phyloP scores from a whole-genome alignment of 768 basidiomycete genomes.

The Leccinum sublutescens region DNA sequence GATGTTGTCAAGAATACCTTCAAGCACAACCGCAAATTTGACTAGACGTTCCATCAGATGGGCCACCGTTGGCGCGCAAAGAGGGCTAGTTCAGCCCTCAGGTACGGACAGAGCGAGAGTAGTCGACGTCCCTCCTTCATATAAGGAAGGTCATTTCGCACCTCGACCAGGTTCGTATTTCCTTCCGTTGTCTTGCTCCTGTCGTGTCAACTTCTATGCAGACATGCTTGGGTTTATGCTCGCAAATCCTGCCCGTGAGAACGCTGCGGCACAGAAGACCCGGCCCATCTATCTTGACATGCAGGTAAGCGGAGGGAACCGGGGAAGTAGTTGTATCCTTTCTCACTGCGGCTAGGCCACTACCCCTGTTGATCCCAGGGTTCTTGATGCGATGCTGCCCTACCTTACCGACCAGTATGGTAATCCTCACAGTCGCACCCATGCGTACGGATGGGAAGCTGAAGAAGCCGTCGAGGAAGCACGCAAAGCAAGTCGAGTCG shows the following conservation, averaged over 20 bases:
- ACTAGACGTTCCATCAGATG: slow-evolving; percentile 25
- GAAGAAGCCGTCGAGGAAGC: slow-evolving; percentile 93
- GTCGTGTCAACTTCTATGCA: slow-evolving; percentile 31
- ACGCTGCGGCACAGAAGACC: slow-evolving; percentile 53
- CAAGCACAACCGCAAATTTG: slow-evolving; percentile 32
- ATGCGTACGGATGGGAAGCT: slow-evolving; percentile 99
- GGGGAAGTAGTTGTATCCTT: not conserved
- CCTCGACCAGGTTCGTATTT: slow-evolving; percentile 60
- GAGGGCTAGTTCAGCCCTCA: slow-evolving; percentile 79
- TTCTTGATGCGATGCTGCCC: slow-evolving; percentile 95
- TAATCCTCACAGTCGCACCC: slow-evolving; percentile 97
- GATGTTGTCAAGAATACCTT: slow-evolving; percentile 61
- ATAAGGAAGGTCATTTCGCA: slow-evolving; percentile 65
- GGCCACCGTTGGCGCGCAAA: slow-evolving; percentile 33
- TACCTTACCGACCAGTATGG: slow-evolving; percentile 95
- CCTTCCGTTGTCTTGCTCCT: not conserved
- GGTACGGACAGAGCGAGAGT: slow-evolving; percentile 80
- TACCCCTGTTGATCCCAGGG: slow-evolving; percentile 95
- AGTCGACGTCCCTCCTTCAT: slow-evolving; percentile 74
- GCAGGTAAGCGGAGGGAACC: slow-evolving; percentile 58
- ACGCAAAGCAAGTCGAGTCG: slow-evolving; percentile 56
- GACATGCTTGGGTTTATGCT: slow-evolving; percentile 92
- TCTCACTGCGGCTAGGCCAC: slow-evolving; percentile 64
- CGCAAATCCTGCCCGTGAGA: slow-evolving; percentile 59
- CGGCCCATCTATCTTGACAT: slow-evolving; percentile 97